phyloP scores from a whole-genome alignment of 805 yeast genomes.

The Teunomyces gatunensis region DNA sequence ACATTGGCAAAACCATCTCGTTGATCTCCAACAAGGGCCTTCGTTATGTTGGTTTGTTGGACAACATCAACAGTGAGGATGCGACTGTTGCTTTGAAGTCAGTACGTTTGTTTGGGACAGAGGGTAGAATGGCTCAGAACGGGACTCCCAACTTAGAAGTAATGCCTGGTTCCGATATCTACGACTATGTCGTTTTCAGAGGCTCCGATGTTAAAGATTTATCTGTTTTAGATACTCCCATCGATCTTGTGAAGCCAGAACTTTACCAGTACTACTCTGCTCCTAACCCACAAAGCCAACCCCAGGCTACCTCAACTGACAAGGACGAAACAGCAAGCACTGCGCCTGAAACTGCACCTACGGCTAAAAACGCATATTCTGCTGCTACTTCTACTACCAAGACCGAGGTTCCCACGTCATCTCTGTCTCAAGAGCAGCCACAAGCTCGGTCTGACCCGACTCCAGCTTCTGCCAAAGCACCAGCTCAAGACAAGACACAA shows the following conservation, averaged over 20 bases:
- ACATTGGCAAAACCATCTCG: conserved; percentile 86
- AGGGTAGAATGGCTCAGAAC: conserved; percentile 64
- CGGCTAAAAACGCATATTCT: conserved; percentile 5
- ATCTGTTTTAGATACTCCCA: conserved; percentile 71
- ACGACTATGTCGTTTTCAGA: conserved; percentile 77
- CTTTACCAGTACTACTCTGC: conserved; percentile 22
- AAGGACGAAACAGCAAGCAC: conserved; percentile 5
- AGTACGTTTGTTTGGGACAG: conserved; percentile 88
- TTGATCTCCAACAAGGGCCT: conserved; percentile 75
- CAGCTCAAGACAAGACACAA: conserved; percentile 8
- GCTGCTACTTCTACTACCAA: conserved; percentile 11
- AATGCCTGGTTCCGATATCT: conserved; percentile 64
- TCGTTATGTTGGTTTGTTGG: conserved; percentile 86
- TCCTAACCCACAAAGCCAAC: conserved; percentile 8
- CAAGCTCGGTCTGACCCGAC: conserved; percentile 6
- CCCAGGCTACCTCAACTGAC: conserved; percentile 8
- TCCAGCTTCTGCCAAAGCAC: conserved; percentile 1
- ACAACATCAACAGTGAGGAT: conserved; percentile 82
- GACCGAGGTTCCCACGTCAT: conserved; percentile 9
- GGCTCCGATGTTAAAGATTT: conserved; percentile 92
- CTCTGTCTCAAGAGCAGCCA: conserved; percentile 11
- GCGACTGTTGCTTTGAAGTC: conserved; percentile 81
- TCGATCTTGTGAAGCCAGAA: conserved; percentile 61
- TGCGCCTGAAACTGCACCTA: conserved; percentile 28
- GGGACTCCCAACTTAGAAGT: conserved; percentile 70